Percentiles rank a stretch among this genome's conserved stretches.
Evolutionary conservation across 2,329 filamentous ascomycete genomes (phyloP).

Genomic region (Helotiales sp.): DNA sequence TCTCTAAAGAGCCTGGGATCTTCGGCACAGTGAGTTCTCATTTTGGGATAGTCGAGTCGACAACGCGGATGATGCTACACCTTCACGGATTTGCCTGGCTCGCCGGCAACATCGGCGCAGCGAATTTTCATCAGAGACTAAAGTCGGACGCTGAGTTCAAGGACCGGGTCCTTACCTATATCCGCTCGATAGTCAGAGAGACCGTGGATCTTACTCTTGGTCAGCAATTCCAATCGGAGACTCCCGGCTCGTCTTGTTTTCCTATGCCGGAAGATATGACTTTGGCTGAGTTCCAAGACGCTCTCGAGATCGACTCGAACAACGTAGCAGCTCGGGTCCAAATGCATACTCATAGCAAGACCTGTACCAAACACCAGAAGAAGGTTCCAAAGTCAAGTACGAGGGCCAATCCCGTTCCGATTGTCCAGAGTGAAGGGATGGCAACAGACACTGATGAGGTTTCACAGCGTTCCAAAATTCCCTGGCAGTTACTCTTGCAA

Average conservation of each 20-base stretch:
- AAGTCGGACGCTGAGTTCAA: background rate
- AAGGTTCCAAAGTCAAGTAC: too few relatives aligned
- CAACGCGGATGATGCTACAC: background rate
- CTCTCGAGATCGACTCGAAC: background rate
- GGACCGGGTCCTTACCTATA: background rate
- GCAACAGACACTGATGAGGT: too few relatives aligned
- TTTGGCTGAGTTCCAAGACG: background rate
- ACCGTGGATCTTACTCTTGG: too few relatives aligned
- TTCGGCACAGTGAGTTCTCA: background rate
- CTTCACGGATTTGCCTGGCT: background rate
- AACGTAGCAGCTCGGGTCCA: background rate
- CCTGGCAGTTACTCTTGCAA: background rate
- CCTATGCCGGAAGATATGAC: background rate
- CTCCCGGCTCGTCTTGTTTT: background rate
- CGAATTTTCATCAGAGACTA: background rate
- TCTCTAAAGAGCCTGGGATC: background rate
- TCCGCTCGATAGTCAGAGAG: background rate
- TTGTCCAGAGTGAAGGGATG: too few relatives aligned
- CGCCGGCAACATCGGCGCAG: background rate
- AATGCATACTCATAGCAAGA: background rate
- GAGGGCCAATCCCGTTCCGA: too few relatives aligned
- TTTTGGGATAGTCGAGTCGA: background rate
- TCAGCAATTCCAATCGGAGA: background rate
- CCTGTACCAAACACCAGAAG: background rate
- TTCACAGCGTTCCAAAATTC: too few relatives aligned